Base-by-base conservation (phyloP, 2,329 filamentous ascomycete species). In the Pezicula radicicola region DNA sequence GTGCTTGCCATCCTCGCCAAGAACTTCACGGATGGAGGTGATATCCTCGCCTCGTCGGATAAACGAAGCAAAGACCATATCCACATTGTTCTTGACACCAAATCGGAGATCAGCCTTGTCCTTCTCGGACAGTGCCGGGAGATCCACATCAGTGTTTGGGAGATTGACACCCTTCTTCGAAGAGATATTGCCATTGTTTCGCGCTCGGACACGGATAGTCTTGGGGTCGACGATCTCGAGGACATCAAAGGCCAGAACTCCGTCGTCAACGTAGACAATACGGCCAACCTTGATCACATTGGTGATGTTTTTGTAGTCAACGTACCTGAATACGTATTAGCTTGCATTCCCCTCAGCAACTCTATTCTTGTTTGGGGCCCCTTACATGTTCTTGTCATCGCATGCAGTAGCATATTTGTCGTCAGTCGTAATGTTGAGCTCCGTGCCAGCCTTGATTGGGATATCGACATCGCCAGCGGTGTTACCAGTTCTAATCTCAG, bases 241-340 rank as follows among this genome's bases (percentile, higher is more conserved):
- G 57, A 99, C 94, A 70, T 97, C 88, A 66, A 99, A 97, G 25
- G 93, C 95, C 64, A 97, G 87, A 62, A 99, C 93, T 74, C 94
- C 94, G 68, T 99, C 94, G 68, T 99, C 94, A 65, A 99, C 94
- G 76, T 96, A 99, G 80, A 99, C 95, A 73, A 88, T 87, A 67
- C 94, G 92, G 68, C 93, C 94, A 54, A 83, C 79, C 70, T 89
- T 75, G 68, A 99, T 97, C 65, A 99, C 94, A 79, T 95, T 96
- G 76, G 93, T 97, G 75, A 99, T 97, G 82, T 99, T 99, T 86
- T 96, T 95, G 83, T 99, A 97, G 80, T 97, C 93, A 68, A 97
- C 88, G 69, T 91, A 97, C 86, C 89, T 93, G 58, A 16, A 18
- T 15, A 10, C 43, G 27, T 33, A 9, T 45, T 21, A 35, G 27